Conservation (phyloP, 2,329 filamentous ascomycete genomes). For the Sarocladium oryzae region DNA sequence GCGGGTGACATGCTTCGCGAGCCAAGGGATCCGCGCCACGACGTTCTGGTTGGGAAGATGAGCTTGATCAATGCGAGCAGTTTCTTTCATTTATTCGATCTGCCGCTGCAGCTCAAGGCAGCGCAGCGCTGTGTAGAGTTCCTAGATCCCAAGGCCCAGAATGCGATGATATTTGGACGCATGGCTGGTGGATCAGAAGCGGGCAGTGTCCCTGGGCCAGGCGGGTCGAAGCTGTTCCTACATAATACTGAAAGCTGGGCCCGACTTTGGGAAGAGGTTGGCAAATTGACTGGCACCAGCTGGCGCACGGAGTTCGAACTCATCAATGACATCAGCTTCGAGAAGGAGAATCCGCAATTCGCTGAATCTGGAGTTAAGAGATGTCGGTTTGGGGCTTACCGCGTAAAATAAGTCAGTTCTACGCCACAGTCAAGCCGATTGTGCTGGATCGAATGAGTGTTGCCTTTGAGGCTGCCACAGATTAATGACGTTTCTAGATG, state of each 20-base stretch:
- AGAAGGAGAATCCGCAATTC: neutral
- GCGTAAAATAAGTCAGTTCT: too few relatives aligned
- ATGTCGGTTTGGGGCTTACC: neutral
- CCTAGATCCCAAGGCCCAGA: conserved; percentile 34
- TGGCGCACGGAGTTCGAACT: conserved; percentile 27
- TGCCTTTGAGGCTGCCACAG: too few relatives aligned
- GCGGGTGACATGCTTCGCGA: conserved; percentile 40
- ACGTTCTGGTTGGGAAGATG: conserved; percentile 30
- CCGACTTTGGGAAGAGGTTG: conserved; percentile 47
- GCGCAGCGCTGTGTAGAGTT: conserved; percentile 38
- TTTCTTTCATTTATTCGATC: conserved; percentile 45
- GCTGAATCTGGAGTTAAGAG: neutral
- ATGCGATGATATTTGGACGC: conserved; percentile 43
- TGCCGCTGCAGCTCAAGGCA: conserved; percentile 39
- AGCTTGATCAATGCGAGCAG: conserved; percentile 41
- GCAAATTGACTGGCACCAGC: conserved; percentile 37
- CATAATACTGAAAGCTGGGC: conserved; percentile 46
- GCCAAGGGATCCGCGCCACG: conserved; percentile 28
- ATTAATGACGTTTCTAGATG: too few relatives aligned
- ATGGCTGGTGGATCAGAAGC: conserved; percentile 35
- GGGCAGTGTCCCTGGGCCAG: neutral
- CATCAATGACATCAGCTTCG: neutral
- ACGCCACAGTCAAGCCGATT: too few relatives aligned
- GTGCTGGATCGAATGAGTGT: too few relatives aligned
- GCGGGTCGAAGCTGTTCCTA: neutral